Evolutionary conservation across 352 stramenopile species (phyloP).

Genomic region (Globisporangium nagaii): DNA sequence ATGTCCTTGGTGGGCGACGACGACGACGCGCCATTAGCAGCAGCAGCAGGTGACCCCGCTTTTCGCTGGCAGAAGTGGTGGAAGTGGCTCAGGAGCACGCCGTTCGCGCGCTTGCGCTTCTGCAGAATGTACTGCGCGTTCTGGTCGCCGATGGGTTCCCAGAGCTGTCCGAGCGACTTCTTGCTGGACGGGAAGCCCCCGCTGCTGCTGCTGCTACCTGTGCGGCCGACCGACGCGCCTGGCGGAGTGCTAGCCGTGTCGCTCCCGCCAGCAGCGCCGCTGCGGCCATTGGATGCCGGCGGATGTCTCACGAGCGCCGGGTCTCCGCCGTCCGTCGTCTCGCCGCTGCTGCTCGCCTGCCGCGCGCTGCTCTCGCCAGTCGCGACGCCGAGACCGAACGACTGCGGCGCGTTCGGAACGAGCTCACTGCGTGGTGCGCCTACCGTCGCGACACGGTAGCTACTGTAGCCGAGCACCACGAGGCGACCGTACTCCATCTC

Average conservation of each 20-base stretch:
- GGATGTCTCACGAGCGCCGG: neutral
- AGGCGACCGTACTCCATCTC: slow-evolving; percentile 78
- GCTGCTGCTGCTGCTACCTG: slow-evolving; percentile 1
- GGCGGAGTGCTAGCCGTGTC: neutral
- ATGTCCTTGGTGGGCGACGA: slow-evolving; percentile 24
- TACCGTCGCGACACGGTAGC: slow-evolving; percentile 65
- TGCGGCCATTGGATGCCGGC: neutral
- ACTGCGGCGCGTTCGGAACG: slow-evolving; percentile 12
- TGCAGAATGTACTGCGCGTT: slow-evolving; percentile 62
- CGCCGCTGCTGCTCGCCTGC: neutral
- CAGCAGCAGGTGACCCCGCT: neutral
- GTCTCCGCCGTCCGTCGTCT: neutral
- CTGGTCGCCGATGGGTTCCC: slow-evolving; percentile 68
- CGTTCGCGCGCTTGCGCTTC: slow-evolving; percentile 42
- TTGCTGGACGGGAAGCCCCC: slow-evolving; percentile 19
- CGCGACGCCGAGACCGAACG: slow-evolving; percentile 27
- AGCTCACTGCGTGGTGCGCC: slow-evolving; percentile 13
- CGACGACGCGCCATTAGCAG: neutral
- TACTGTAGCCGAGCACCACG: slow-evolving; percentile 81
- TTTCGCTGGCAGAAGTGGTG: slow-evolving; percentile 40
- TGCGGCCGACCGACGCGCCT: neutral
- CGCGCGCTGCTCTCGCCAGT: neutral
- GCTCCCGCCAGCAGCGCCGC: neutral
- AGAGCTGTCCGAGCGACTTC: slow-evolving; percentile 47
- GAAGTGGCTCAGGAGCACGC: slow-evolving; percentile 44